Base-by-base conservation (phyloP, 805 yeast species). In the Candida yuanshanica region DNA sequence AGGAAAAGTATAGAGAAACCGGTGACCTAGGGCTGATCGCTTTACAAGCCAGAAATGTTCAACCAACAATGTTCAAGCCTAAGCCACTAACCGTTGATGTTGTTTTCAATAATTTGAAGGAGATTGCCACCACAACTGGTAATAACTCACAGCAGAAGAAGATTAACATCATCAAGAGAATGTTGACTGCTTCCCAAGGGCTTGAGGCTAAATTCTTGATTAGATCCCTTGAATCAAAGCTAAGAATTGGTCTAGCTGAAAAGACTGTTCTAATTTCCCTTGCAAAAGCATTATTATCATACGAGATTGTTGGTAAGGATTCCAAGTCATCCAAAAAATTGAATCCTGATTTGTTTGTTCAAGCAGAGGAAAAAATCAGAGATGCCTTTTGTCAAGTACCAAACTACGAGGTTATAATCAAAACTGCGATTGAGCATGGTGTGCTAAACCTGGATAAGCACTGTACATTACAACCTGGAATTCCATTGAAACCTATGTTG, bases 11-110 rank as follows among this genome's bases (percentile, higher is more conserved):
- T 54, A 81, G 79, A 39, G 78, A 83, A 47, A 73, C 77, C 7
- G 99, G 99, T 29, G 99, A 93, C 64, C 69, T 93, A 44, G 99
- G 99, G 1, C 66, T 77, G 26, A 93, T 93, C 42, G 98, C 99
- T 0, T 78, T 80, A 50, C 75, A 77, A 42, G 86, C 96, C 0
- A 73, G 96, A 51, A 72, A 82, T 12, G 85, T 79, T 17, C 99
- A 93, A 59, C 83, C 95, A 2, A 78, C 95, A 0, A 90, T 93
- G 96, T 88, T 91, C 64, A 86, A 86, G 53, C 96, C 97, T 0
- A 77, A 81, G 49, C 81, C 95, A 1, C 66, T 93, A 50, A 82
- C 83, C 12, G 79, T 87, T 2, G 73, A 75, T 33, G 66, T 68
- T 18, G 98, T 93, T 3, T 93, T 90, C 60, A 68, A 73, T 9